Percentiles rank a stretch among this genome's conserved stretches.
phyloP scores from a whole-genome alignment of 306 rosid species.

The Trichosanthes truncata region DNA sequence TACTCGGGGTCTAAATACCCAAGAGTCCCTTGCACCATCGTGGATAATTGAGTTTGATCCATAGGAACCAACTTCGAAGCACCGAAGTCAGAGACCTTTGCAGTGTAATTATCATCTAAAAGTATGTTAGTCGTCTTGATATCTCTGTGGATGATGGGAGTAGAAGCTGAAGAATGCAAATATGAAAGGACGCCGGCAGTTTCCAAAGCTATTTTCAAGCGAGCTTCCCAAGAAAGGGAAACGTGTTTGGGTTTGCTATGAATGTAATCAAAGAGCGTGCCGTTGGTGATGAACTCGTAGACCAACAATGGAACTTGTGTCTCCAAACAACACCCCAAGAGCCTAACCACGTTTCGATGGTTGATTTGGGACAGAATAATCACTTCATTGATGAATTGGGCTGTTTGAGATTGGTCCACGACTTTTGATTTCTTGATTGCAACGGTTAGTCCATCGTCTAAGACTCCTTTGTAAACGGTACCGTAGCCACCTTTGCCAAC shows the following conservation, averaged over 20 bases:
- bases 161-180: conserved; percentile 24
- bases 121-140: conserved; percentile 34
- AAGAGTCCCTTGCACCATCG: conserved; percentile 36
- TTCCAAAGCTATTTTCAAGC: conserved; percentile 26
- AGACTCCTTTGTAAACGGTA: conserved; percentile 22
- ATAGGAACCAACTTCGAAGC: conserved; percentile 29
- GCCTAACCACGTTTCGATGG: conserved; percentile 28
- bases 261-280: conserved; percentile 24
- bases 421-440: conserved; percentile 37
- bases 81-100: conserved; percentile 39
- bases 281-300: conserved; percentile 32
- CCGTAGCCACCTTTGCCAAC: conserved; percentile 33
- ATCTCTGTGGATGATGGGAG: conserved; percentile 37
- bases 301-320: conserved; percentile 32
- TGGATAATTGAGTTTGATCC: conserved; percentile 23
- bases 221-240: conserved; percentile 18
- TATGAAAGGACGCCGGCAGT: conserved; percentile 35
- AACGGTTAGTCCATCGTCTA: background rate
- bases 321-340: conserved; percentile 41
- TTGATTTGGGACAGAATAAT: conserved; percentile 36
- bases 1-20: conserved; percentile 41
- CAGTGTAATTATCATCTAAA: conserved; percentile 14
- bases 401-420: conserved; percentile 17
- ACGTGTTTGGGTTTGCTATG: background rate
- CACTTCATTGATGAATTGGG: conserved; percentile 37